Conservation (phyloP, 768 basidiomycete species). For the Boletus fagicola region DNA sequence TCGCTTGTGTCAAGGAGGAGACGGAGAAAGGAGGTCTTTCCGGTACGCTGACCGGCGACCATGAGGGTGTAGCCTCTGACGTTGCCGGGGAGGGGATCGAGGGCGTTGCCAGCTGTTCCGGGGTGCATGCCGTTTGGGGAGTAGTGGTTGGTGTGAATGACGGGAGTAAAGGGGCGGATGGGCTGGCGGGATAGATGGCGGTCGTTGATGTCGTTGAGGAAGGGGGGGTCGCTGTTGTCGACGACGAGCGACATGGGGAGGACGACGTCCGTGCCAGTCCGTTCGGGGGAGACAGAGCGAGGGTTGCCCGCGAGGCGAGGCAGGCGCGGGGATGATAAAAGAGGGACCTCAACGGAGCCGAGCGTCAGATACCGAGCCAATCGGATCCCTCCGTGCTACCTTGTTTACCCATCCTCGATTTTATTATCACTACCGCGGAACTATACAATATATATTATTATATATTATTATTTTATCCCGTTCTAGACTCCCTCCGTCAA, state of each 20-base stretch:
- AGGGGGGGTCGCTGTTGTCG: slow-evolving; percentile 55
- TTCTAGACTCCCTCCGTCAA: slow-evolving; percentile 15
- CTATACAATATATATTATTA: slow-evolving; percentile 27
- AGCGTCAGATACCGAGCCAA: slow-evolving; percentile 58
- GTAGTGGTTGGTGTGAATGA: slow-evolving; percentile 23
- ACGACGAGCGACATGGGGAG: slow-evolving; percentile 49
- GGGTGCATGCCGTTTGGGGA: slow-evolving; percentile 28
- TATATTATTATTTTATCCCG: slow-evolving; percentile 19
- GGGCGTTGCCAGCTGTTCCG: slow-evolving; percentile 29
- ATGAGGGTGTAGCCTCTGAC: slow-evolving; percentile 60
- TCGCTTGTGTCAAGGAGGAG: slow-evolving; percentile 80
- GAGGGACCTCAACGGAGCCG: slow-evolving; percentile 43
- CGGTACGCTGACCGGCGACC: slow-evolving; percentile 78
- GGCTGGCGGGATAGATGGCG: slow-evolving; percentile 22
- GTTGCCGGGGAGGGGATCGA: slow-evolving; percentile 26
- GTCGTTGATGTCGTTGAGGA: slow-evolving; percentile 45
- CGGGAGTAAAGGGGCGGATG: slow-evolving; percentile 28
- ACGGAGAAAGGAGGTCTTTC: slow-evolving; percentile 85
- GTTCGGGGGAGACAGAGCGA: slow-evolving; percentile 44
- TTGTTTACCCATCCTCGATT: slow-evolving; percentile 6
- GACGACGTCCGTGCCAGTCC: slow-evolving; percentile 42
- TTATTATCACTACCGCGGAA: slow-evolving; percentile 28
- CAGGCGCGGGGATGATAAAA: slow-evolving; percentile 66
- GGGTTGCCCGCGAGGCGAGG: slow-evolving; percentile 59
- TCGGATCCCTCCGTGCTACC: slow-evolving; percentile 43